Conservation (phyloP, 805 yeast species). For the Wickerhamiella vanderwaltii region DNA sequence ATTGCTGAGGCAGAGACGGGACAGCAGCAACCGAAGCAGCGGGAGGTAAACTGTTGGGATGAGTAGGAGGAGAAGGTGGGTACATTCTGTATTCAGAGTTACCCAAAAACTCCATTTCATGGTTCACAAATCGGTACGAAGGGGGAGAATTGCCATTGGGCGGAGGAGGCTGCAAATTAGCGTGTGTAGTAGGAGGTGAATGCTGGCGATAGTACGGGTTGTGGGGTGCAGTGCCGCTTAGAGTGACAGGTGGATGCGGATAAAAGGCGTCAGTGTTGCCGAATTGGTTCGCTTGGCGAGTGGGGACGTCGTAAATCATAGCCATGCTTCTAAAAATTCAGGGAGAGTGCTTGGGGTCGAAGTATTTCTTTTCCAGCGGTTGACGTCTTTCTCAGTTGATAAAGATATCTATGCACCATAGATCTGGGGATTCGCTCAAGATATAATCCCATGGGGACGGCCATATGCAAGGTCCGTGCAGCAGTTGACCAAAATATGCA, state of each 20-base stretch:
- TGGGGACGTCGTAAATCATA: constrained; percentile 9
- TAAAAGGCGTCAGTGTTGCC: constrained; percentile 3
- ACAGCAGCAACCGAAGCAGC: not conserved
- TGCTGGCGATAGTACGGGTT: constrained; percentile 1
- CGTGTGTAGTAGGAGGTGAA: not conserved
- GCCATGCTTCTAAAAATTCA: not conserved
- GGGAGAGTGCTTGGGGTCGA: too few relatives aligned
- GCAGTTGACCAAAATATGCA: not conserved
- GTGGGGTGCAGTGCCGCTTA: not conserved
- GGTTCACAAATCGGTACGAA: constrained; percentile 1
- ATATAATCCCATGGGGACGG: not conserved
- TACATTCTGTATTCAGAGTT: constrained; percentile 4
- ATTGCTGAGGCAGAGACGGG: not conserved
- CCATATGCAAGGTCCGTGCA: not conserved
- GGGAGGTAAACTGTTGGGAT: not conserved
- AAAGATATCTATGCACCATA: not conserved
- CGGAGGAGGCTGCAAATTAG: not conserved
- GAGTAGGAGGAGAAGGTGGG: constrained; percentile 7
- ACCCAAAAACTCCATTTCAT: constrained; percentile 6
- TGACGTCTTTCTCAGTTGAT: too few relatives aligned
- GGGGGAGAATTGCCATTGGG: not conserved
- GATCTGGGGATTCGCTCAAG: not conserved
- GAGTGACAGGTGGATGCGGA: not conserved
- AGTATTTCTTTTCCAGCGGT: too few relatives aligned
- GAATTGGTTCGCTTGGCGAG: constrained; percentile 3